These are phyloP conservation scores for Lentinula novae-zelandiae DNA, from an alignment of 1,284 basidiomycete genomes.

Conservation along the genomic window DNA sequence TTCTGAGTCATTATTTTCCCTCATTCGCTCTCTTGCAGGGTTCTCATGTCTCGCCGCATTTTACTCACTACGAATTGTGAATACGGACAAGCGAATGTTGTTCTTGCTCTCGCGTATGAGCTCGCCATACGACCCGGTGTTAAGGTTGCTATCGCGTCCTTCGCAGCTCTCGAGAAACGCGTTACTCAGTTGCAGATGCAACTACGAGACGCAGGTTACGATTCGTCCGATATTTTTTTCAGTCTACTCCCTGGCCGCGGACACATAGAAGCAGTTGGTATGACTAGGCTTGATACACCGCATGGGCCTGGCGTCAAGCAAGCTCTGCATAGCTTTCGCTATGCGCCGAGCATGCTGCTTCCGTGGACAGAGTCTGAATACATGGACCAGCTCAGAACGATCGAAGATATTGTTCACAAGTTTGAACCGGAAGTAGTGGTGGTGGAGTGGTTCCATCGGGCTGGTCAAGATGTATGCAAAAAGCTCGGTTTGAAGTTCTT, in stretches of 20 bases:
- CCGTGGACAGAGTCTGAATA: slow-evolving; percentile 9
- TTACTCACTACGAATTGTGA: slow-evolving; percentile 12
- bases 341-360: not conserved
- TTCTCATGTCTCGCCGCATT: slow-evolving; percentile 1
- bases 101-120: slow-evolving; percentile 15
- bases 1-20: not conserved
- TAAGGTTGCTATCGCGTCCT: slow-evolving; percentile 11
- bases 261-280: slow-evolving; percentile 1
- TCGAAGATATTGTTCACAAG: slow-evolving; percentile 4
- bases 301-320: slow-evolving; percentile 7
- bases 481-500: not conserved
- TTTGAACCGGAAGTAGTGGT: slow-evolving; percentile 3
- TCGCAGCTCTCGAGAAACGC: slow-evolving; percentile 9
- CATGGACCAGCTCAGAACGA: not conserved
- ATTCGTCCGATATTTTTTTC: not conserved
- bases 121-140: slow-evolving; percentile 9
- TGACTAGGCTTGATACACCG: not conserved
- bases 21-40: not conserved
- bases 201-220: not conserved
- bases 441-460: slow-evolving; percentile 1
- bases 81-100: slow-evolving; percentile 16
- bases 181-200: slow-evolving; percentile 4
- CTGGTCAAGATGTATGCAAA: slow-evolving; percentile 9
- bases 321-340: slow-evolving; percentile 6
- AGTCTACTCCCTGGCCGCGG: not conserved